These are phyloP conservation scores for Picea mariana DNA, from an alignment of 83 land plant species.

Conservation along the genomic window DNA sequence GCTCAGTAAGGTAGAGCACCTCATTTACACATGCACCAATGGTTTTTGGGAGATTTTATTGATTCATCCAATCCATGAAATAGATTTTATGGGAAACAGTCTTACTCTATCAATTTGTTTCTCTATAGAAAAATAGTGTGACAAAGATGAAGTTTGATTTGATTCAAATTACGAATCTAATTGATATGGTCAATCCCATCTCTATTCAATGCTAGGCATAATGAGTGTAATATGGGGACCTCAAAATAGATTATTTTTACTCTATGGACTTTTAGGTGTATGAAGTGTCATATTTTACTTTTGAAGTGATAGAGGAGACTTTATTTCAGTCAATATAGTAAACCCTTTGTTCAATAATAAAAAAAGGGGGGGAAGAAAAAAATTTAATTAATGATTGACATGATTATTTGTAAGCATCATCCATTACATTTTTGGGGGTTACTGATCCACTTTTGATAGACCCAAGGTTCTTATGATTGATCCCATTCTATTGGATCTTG, in stretches of 20 bases:
- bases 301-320: neutral
- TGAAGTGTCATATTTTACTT: neutral
- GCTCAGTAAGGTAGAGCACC: neutral
- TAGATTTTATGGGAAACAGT: neutral
- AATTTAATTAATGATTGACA: no score
- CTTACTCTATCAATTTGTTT: no score
- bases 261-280: neutral
- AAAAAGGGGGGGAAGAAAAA: no score
- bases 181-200: neutral
- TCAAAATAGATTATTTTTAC: neutral
- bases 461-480: no score
- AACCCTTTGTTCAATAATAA: no score
- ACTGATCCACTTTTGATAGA: no score
- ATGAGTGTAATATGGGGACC: neutral
- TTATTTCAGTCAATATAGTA: no score
- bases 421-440: no score
- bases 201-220: neutral
- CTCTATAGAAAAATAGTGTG: neutral
- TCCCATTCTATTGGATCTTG: no score
- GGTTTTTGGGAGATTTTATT: neutral
- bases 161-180: no score
- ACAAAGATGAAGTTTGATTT: neutral
- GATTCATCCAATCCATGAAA: neutral
- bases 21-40: neutral
- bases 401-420: no score